These are phyloP conservation scores for Aphanomyces astaci DNA, from an alignment of 352 stramenopile genomes.

Conservation along the genomic window DNA sequence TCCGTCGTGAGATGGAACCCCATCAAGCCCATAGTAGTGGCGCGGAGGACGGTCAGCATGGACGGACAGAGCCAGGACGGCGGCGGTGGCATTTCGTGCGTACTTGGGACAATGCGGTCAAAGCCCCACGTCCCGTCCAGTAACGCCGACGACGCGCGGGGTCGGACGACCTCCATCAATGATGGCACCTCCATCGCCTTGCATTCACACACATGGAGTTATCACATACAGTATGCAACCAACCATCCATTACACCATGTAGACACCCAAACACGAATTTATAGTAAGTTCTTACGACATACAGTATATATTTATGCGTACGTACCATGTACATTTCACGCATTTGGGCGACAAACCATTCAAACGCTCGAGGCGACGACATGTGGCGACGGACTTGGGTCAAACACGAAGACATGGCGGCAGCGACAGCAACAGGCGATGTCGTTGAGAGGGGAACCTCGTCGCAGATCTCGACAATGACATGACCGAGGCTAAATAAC, in stretches of 20 bases:
- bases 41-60: neutral
- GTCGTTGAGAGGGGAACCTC: neutral
- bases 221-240: too few species aligned
- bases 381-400: neutral
- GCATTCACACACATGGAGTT: too few species aligned
- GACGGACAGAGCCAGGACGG: neutral
- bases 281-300: neutral
- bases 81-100: neutral
- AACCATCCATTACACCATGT: too few species aligned
- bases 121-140: neutral
- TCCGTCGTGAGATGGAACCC: neutral
- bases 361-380: neutral
- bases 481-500: neutral
- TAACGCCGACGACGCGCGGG: neutral
- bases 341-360: conserved; percentile 22
- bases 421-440: neutral
- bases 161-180: too few species aligned
- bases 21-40: neutral
- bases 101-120: neutral
- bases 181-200: too few species aligned
- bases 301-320: neutral
- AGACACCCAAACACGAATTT: too few species aligned
- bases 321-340: conserved; percentile 19
- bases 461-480: neutral
- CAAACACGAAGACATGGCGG: neutral